phyloP scores from a whole-genome alignment of 1,284 basidiomycete genomes.

The Coniferiporia weirii region DNA sequence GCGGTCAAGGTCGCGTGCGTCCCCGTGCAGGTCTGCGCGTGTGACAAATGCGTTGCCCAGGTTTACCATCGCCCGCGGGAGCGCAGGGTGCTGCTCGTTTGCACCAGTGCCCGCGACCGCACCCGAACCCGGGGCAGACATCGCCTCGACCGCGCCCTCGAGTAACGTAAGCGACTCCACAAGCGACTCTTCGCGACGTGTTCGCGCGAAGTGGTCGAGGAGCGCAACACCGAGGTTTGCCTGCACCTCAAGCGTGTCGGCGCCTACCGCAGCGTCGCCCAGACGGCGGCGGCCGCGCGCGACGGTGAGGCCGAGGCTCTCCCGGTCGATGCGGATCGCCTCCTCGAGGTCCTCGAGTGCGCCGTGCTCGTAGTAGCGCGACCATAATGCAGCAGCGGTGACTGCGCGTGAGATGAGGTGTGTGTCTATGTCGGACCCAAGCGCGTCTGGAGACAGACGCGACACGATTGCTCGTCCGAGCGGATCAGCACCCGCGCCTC shows the following conservation, averaged over 20 bases:
- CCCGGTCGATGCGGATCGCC: conserved; percentile 12
- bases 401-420: conserved; percentile 7
- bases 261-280: not conserved
- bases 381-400: conserved; percentile 10
- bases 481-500: not conserved
- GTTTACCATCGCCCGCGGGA: conserved; percentile 13
- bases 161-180: conserved; percentile 6
- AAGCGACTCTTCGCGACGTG: conserved; percentile 1
- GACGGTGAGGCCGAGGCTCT: not conserved
- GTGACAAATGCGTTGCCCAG: conserved; percentile 14
- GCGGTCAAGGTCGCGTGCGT: conserved; percentile 3
- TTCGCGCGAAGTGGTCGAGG: conserved; percentile 9
- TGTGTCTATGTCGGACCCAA: not conserved
- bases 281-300: not conserved
- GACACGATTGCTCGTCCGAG: not conserved
- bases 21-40: not conserved
- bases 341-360: conserved; percentile 9
- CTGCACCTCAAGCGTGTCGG: not conserved
- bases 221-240: conserved; percentile 14
- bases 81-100: not conserved
- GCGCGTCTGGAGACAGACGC: not conserved
- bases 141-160: not conserved
- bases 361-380: conserved; percentile 13
- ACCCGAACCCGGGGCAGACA: not conserved
- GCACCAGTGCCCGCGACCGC: not conserved